Evolutionary conservation across 2,329 filamentous ascomycete genomes (phyloP).

Genomic region (Ciborinia camelliae): DNA sequence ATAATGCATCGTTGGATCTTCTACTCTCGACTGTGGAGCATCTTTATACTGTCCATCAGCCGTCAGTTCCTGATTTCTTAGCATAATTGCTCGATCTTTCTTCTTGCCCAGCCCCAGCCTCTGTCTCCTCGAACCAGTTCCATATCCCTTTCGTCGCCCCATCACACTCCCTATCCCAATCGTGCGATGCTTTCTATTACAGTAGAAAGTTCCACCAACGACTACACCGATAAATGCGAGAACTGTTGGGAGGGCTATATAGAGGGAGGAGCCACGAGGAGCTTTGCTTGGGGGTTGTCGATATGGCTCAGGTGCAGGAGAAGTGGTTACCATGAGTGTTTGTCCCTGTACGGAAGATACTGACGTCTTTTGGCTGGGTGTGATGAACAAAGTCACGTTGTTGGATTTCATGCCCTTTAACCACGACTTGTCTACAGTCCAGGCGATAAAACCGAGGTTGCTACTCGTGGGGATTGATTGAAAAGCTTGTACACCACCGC

Average conservation of each 20-base stretch:
- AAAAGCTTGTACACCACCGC: constrained; percentile 32
- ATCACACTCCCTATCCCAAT: constrained; percentile 36
- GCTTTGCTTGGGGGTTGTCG: constrained; percentile 24
- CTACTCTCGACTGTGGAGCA: constrained; percentile 17
- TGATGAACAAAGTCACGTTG: constrained; percentile 33
- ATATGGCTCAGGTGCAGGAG: constrained; percentile 25
- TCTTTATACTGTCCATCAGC: constrained; percentile 27
- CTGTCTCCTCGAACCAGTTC: constrained; percentile 31
- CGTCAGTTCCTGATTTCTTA: constrained; percentile 30
- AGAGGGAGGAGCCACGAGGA: constrained; percentile 31
- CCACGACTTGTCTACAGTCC: constrained; percentile 32
- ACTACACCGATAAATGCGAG: constrained; percentile 32
- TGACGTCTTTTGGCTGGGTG: constrained; percentile 24
- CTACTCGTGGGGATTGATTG: constrained; percentile 27
- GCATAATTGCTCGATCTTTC: constrained; percentile 26
- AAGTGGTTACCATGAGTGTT: constrained; percentile 29
- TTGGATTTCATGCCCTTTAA: constrained; percentile 28
- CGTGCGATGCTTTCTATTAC: constrained; percentile 31
- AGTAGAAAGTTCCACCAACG: constrained; percentile 28
- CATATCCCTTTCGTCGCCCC: constrained; percentile 34
- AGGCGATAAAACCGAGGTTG: constrained; percentile 29
- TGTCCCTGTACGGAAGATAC: constrained; percentile 27
- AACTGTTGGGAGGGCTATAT: constrained; percentile 34
- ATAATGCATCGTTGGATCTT: constrained; percentile 16
- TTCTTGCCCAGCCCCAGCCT: constrained; percentile 30